These are phyloP conservation scores for Macadamia tetraphylla DNA, from an alignment of 164 flowering plant species.

Conservation along the genomic window DNA sequence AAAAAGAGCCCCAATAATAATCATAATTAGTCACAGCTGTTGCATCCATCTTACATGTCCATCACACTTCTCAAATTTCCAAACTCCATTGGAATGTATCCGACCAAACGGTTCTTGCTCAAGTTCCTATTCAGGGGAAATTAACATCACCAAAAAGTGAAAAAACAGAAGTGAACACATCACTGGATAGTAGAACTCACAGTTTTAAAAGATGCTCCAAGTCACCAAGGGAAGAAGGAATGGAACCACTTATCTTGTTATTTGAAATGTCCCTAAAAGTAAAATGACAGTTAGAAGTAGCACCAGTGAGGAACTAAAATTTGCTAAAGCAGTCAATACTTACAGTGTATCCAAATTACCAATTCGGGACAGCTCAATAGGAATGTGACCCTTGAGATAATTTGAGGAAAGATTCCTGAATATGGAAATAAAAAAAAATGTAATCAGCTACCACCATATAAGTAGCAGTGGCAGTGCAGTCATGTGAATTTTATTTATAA, in stretches of 20 bases:
- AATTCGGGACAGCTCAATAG: conserved; percentile 82
- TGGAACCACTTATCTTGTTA: conserved; percentile 64
- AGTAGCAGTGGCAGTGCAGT: not conserved
- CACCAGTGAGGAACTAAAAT: not conserved
- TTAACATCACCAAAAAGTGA: conserved; percentile 8
- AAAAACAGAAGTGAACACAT: not conserved
- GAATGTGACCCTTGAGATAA: conserved; percentile 62
- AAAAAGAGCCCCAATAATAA: no score
- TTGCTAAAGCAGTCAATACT: conserved; percentile 20
- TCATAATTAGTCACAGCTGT: not conserved
- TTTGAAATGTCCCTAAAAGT: conserved; percentile 73
- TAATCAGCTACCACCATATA: not conserved
- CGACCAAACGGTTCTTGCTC: conserved; percentile 61
- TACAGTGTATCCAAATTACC: conserved; percentile 91
- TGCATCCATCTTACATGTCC: conserved; percentile 59
- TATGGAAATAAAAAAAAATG: not conserved
- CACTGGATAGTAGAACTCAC: conserved; percentile 39
- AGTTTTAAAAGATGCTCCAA: conserved; percentile 90
- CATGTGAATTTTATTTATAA: no score
- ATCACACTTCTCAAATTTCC: conserved; percentile 84
- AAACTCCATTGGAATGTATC: conserved; percentile 76
- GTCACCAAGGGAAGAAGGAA: conserved; percentile 85
- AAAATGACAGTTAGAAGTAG: not conserved
- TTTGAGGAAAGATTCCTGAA: conserved; percentile 78
- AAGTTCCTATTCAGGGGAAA: conserved; percentile 45